Evolutionary conservation across 2,329 filamentous ascomycete genomes (phyloP), one percentile per base, ranked within the genome.

Genomic region (Colletotrichum lupini): DNA sequence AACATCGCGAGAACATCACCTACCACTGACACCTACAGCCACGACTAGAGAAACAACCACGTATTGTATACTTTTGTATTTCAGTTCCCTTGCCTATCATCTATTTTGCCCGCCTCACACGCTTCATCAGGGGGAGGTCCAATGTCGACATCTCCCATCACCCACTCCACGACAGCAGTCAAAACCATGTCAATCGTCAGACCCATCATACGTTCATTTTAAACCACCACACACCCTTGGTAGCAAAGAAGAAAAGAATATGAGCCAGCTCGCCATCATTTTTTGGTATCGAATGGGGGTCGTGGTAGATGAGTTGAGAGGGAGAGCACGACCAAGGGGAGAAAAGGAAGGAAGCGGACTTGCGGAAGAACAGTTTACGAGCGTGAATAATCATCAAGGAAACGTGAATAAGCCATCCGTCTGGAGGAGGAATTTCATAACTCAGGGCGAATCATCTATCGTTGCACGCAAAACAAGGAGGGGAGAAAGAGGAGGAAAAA

Each of bases 271-370:
- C 35, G 53, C 57, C 63, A 55, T 37, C 26, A 64, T 46, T 46
- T 49, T 68, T 46, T 73, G 70, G 66, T 73, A 73, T 73, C 59
- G 60, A 68, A 63, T 55, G 55, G 53, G 12, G 8, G 42, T 12
- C 14, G 37, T 42, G 19, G 42, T n/a, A n/a, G 42, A 46, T n/a
- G 16, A 19, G 42, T 46, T 46, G 42, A 57, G 28, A 70, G 19
- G 67, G 24, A 69, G 16, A 22, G 42, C 22, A 32, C 30, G 30
- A 32, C 30, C 30, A 28, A 8, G 19, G 11, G 32, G 14, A 59
- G n/a, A n/a, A 61, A 16, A 16, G 14, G 14, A 46, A 4, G 42
- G 42, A 19, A n/a, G 42, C 19, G 16, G 19, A 19, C 19, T 46
- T n/a, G 42, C 6, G 16, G 30, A 46, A 22, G 9, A 22, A 19